phyloP scores from a whole-genome alignment of 2,329 filamentous ascomycete species.

The Fusarium avenaceum region DNA sequence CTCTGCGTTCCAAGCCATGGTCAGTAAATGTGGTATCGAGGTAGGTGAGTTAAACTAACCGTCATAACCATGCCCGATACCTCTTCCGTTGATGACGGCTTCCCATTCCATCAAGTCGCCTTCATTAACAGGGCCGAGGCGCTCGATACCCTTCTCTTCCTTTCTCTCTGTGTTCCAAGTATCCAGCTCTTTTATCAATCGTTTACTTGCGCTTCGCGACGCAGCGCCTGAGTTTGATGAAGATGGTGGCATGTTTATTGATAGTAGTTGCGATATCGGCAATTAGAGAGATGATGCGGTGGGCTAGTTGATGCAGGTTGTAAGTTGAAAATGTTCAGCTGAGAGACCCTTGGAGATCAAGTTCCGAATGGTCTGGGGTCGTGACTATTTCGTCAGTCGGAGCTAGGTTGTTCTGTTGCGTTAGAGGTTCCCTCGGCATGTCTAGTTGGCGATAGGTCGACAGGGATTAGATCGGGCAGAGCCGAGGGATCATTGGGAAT shows the following conservation, averaged over 20 bases:
- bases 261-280: constrained; percentile 20
- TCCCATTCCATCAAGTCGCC: constrained; percentile 71
- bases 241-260: constrained; percentile 33
- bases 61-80: constrained; percentile 69
- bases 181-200: constrained; percentile 71
- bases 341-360: constrained; percentile 19
- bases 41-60: constrained; percentile 52
- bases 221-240: constrained; percentile 42
- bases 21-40: background rate
- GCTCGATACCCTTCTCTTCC: constrained; percentile 68
- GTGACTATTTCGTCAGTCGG: constrained; percentile 37
- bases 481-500: constrained; percentile 41
- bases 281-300: constrained; percentile 1
- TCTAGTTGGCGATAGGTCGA: constrained; percentile 16
- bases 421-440: constrained; percentile 26
- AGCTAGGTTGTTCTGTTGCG: constrained; percentile 15
- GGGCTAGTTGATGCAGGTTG: background rate
- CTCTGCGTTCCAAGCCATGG: constrained; percentile 52
- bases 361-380: constrained; percentile 22
- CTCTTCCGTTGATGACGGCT: constrained; percentile 71
- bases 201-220: constrained; percentile 65
- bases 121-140: constrained; percentile 67
- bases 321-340: background rate
- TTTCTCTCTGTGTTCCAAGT: constrained; percentile 64
- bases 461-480: constrained; percentile 47